phyloP scores from a whole-genome alignment of 345 rosid genomes.

The Brassica juncea region DNA sequence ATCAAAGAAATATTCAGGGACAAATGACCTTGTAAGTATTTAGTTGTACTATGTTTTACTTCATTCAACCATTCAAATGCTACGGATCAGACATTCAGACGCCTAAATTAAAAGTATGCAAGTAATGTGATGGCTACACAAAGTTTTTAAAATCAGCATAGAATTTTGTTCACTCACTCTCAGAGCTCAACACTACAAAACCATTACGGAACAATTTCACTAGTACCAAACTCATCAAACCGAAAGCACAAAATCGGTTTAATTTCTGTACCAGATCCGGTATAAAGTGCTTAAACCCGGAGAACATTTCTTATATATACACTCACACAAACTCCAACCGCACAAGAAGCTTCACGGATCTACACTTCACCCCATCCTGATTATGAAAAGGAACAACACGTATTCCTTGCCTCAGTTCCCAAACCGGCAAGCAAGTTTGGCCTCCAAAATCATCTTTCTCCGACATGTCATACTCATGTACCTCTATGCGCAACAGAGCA shows the following conservation, averaged over 20 bases:
- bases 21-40: background rate
- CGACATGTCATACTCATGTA: constrained; percentile 85
- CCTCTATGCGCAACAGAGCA: constrained; percentile 78
- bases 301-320: background rate
- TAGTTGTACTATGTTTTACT: background rate
- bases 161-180: background rate
- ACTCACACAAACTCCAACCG: constrained; percentile 59
- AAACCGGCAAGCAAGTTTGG: constrained; percentile 79
- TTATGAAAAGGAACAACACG: constrained; percentile 62
- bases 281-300: constrained; percentile 5
- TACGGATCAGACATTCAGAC: background rate
- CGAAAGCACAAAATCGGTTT: constrained; percentile 15
- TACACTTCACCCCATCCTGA: constrained; percentile 59
- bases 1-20: background rate
- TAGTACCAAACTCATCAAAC: background rate
- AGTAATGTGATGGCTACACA: background rate
- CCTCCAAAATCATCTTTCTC: constrained; percentile 95
- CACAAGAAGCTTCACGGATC: constrained; percentile 72
- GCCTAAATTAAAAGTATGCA: background rate
- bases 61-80: background rate
- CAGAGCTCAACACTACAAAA: constrained; percentile 7
- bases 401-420: constrained; percentile 70
- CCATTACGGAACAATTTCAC: constrained; percentile 14
- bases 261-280: background rate
- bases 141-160: background rate